A percentile compares a stretch with the other conserved stretches of the same genome.
Evolutionary conservation across 345 rosid genomes (phyloP).

Genomic region (Anacardium occidentale): DNA sequence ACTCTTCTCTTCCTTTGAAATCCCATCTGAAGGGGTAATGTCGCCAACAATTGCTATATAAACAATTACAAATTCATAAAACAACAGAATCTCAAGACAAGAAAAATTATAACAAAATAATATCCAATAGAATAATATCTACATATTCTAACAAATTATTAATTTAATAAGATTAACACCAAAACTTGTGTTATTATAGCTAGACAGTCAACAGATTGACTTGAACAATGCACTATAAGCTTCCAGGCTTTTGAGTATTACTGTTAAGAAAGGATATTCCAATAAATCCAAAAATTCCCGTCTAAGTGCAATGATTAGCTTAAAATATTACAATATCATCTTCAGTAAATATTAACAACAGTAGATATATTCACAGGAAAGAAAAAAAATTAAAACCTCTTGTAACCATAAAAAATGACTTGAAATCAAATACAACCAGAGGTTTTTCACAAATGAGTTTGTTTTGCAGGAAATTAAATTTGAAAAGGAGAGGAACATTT

Average conservation of each 20-base stretch:
- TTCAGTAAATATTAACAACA: not conserved
- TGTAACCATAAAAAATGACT: not conserved
- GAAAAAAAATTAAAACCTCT: too few relatives aligned
- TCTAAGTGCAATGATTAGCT: not conserved
- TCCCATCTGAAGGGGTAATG: conserved; percentile 83
- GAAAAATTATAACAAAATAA: not conserved
- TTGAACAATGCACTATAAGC: not conserved
- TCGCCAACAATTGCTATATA: conserved; percentile 92
- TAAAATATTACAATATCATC: not conserved
- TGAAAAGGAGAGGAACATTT: not conserved
- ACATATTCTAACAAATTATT: not conserved
- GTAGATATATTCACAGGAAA: not conserved
- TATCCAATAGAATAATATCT: not conserved
- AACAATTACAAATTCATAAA: conserved; percentile 13
- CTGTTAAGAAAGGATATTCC: not conserved
- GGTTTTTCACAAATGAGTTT: not conserved
- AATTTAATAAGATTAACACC: not conserved
- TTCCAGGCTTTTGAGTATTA: not conserved
- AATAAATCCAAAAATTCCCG: not conserved
- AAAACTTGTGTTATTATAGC: not conserved
- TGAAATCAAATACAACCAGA: not conserved
- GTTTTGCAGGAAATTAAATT: not conserved
- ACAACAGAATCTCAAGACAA: not conserved
- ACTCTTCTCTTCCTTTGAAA: conserved; percentile 84
- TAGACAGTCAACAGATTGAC: not conserved